Conservation (phyloP, 1,284 basidiomycete genomes). For the Tremellales sp. region DNA sequence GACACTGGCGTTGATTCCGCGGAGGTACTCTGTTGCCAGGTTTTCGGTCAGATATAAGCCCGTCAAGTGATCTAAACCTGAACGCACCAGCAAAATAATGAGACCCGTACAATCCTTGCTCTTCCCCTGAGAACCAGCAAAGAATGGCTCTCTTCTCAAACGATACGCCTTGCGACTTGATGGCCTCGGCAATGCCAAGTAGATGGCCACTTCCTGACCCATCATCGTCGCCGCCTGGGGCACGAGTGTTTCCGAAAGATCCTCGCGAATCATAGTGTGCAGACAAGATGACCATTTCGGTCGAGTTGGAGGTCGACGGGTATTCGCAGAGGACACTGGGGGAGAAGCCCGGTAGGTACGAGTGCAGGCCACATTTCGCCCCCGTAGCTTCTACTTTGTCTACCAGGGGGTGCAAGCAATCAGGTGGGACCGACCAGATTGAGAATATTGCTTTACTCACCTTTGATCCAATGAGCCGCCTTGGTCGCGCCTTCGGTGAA, state of each 20-base stretch:
- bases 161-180: constrained; percentile 58
- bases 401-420: constrained; percentile 8
- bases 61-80: background rate
- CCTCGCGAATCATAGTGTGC: constrained; percentile 84
- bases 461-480: constrained; percentile 73
- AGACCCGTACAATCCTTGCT: constrained; percentile 52
- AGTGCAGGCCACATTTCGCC: constrained; percentile 62
- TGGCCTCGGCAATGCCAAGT: constrained; percentile 69
- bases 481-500: constrained; percentile 64
- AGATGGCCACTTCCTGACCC: constrained; percentile 60
- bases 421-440: too few relatives aligned
- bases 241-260: constrained; percentile 69
- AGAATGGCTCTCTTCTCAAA: constrained; percentile 47
- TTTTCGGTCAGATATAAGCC: background rate
- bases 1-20: constrained; percentile 59
- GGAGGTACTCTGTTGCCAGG: constrained; percentile 21
- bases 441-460: too few relatives aligned
- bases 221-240: constrained; percentile 74
- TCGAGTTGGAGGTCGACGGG: constrained; percentile 48
- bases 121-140: constrained; percentile 51
- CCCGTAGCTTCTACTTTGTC: constrained; percentile 63
- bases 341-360: constrained; percentile 67
- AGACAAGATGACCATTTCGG: constrained; percentile 58
- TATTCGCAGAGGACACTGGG: constrained; percentile 73
- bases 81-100: constrained; percentile 49